These are phyloP conservation scores for Paradendryphiella salina DNA, from an alignment of 2,329 filamentous ascomycete species.

Conservation along the genomic window DNA sequence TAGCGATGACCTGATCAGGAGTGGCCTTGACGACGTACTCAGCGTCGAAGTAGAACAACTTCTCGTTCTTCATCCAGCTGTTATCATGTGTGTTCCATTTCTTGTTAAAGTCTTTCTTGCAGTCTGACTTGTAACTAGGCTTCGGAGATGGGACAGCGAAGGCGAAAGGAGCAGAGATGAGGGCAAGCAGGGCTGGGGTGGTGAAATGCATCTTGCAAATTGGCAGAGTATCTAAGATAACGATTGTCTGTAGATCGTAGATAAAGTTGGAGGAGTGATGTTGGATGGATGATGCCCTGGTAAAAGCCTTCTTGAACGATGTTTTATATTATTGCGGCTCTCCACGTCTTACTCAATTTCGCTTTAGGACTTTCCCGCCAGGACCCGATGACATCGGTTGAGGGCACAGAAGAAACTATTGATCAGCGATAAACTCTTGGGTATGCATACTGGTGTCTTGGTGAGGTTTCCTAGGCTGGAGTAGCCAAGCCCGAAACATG, in stretches of 20 bases:
- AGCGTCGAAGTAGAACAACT: slow-evolving; percentile 53
- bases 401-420: slow-evolving; percentile 1
- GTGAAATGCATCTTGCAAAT: slow-evolving; percentile 28
- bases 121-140: slow-evolving; percentile 21
- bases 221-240: slow-evolving; percentile 1
- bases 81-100: slow-evolving; percentile 26
- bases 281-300: slow-evolving; percentile 7
- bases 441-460: slow-evolving; percentile 14
- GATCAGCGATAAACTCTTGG: slow-evolving; percentile 19
- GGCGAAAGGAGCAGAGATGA: slow-evolving; percentile 26
- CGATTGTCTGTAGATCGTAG: not conserved
- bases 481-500: slow-evolving; percentile 21
- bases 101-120: slow-evolving; percentile 28
- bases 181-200: slow-evolving; percentile 22
- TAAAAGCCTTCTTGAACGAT: not conserved
- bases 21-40: slow-evolving; percentile 55
- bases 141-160: slow-evolving; percentile 25
- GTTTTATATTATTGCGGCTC: slow-evolving; percentile 25
- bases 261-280: not conserved
- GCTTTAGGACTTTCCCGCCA: not conserved
- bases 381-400: slow-evolving; percentile 25
- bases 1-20: slow-evolving; percentile 56
- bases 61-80: slow-evolving; percentile 30
- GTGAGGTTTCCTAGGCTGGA: slow-evolving; percentile 4
- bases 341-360: slow-evolving; percentile 2